These are phyloP conservation scores for Termitomyces sp. DNA, from an alignment of 768 basidiomycete genomes.

Conservation along the genomic window DNA sequence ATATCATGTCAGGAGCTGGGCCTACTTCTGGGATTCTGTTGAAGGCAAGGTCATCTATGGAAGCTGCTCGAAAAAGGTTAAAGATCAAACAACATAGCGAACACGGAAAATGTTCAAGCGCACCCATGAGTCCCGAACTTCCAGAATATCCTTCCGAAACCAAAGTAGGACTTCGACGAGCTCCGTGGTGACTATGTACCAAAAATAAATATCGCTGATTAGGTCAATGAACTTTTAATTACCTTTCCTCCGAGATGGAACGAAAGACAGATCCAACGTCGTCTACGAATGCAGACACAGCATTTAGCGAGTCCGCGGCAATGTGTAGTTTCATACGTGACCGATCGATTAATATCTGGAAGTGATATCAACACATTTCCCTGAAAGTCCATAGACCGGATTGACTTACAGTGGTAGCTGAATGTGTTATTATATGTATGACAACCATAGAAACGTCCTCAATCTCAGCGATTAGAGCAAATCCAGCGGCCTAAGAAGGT, in stretches of 20 bases:
- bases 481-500: constrained; percentile 50
- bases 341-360: constrained; percentile 50
- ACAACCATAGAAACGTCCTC: constrained; percentile 41
- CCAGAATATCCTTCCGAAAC: constrained; percentile 20
- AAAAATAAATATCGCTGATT: not conserved
- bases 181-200: constrained; percentile 18
- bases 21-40: constrained; percentile 68
- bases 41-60: constrained; percentile 83
- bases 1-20: constrained; percentile 80
- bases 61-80: constrained; percentile 34
- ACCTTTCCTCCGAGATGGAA: constrained; percentile 21
- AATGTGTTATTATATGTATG: constrained; percentile 24
- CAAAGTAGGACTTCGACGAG: constrained; percentile 23
- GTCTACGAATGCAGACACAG: constrained; percentile 48
- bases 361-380: not conserved
- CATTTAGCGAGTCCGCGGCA: constrained; percentile 71
- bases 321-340: constrained; percentile 56
- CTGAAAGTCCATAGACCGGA: not conserved
- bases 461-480: constrained; percentile 62
- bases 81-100: not conserved
- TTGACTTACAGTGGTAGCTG: constrained; percentile 30
- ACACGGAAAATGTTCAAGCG: not conserved
- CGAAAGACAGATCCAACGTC: constrained; percentile 44
- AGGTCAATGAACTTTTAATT: constrained; percentile 10
- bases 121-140: constrained; percentile 31